phyloP scores from a whole-genome alignment of 2,329 filamentous ascomycete genomes.

The Aspergillus flavus region DNA sequence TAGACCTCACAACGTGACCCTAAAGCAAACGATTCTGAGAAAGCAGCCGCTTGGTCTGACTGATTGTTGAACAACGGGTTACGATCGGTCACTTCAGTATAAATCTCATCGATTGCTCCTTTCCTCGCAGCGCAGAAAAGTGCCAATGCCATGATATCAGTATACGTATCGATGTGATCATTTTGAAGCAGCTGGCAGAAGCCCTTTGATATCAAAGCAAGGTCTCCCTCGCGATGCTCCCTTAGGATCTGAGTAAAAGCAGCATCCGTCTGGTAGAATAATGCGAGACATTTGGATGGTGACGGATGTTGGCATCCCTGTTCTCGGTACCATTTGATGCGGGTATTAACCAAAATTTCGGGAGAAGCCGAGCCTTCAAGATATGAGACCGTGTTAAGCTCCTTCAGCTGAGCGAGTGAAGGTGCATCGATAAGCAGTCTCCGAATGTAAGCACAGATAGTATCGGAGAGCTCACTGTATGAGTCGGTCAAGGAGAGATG shows the following conservation, averaged over 20 bases:
- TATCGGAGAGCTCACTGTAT: slow-evolving; percentile 29
- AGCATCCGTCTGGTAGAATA: slow-evolving; percentile 43
- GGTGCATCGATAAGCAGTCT: slow-evolving; percentile 42
- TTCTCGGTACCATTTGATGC: slow-evolving; percentile 47
- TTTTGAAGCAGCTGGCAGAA: slow-evolving; percentile 38
- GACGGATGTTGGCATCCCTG: slow-evolving; percentile 43
- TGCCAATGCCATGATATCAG: slow-evolving; percentile 59
- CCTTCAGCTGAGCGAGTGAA: slow-evolving; percentile 43
- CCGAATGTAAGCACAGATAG: slow-evolving; percentile 36
- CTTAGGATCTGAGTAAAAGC: slow-evolving; percentile 32
- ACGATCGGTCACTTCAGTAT: slow-evolving; percentile 63
- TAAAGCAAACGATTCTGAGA: slow-evolving; percentile 64
- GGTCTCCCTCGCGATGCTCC: slow-evolving; percentile 33
- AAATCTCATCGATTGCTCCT: slow-evolving; percentile 63
- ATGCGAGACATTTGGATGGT: slow-evolving; percentile 30
- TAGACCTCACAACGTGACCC: slow-evolving; percentile 66
- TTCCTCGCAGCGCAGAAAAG: slow-evolving; percentile 61
- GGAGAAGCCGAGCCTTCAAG: slow-evolving; percentile 42
- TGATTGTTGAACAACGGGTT: slow-evolving; percentile 64
- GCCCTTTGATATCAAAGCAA: slow-evolving; percentile 41
- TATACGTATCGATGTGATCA: slow-evolving; percentile 46
- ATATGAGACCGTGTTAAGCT: slow-evolving; percentile 43
- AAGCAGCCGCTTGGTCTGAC: slow-evolving; percentile 65
- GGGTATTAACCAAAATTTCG: slow-evolving; percentile 40
- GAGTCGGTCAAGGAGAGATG: slow-evolving; percentile 36